These are phyloP conservation scores for Chlamydomonas sp. DNA, from an alignment of 139 green algal genomes.

Conservation along the genomic window DNA sequence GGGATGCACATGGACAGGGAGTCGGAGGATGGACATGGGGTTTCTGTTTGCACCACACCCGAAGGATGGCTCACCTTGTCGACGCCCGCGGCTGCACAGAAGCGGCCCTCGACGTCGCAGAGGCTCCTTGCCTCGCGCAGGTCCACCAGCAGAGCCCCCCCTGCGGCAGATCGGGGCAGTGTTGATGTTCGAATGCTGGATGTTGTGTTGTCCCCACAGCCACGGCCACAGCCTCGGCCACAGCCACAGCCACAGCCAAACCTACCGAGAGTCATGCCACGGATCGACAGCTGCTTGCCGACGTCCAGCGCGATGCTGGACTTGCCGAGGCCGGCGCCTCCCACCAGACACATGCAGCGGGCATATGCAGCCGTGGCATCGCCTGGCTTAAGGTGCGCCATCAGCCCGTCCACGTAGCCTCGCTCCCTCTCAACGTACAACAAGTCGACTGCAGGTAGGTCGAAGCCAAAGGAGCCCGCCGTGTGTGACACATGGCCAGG, in stretches of 20 bases:
- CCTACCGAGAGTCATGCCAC: neutral
- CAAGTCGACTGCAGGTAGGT: neutral
- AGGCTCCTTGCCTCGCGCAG: slow-evolving; percentile 6
- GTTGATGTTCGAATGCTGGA: no score
- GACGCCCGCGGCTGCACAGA: slow-evolving; percentile 3
- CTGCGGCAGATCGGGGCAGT: no score
- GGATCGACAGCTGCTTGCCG: slow-evolving; percentile 3
- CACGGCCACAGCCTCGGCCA: no score
- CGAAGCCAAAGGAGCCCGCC: neutral
- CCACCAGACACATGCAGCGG: slow-evolving; percentile 15
- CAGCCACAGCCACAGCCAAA: no score
- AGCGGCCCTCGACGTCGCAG: slow-evolving; percentile 6
- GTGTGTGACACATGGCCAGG: no score
- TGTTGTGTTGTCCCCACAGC: no score
- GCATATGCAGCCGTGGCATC: neutral
- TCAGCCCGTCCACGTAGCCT: neutral
- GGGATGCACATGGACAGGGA: neutral
- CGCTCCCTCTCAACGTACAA: slow-evolving; percentile 4
- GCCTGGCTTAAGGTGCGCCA: neutral
- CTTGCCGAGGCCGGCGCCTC: slow-evolving; percentile 19
- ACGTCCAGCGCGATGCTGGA: slow-evolving; percentile 19
- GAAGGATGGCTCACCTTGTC: neutral
- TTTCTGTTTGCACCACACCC: neutral
- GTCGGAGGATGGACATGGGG: neutral
- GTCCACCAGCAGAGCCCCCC: slow-evolving; percentile 15